Conservation (phyloP, 257 asterid genomes). For the Gardenia jasminoides region DNA sequence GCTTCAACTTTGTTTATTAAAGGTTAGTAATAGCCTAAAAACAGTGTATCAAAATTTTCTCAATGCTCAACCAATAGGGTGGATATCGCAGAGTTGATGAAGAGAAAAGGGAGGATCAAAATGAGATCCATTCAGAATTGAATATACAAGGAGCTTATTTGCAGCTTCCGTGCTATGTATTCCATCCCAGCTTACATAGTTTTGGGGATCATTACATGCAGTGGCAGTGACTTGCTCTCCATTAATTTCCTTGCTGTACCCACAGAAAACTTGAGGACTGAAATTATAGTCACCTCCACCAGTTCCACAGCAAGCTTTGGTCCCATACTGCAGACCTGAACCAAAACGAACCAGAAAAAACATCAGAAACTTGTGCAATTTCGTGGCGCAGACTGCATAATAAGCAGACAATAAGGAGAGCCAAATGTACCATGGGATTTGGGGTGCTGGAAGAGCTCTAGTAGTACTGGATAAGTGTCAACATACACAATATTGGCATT, state of each 20-base stretch:
- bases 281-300: conserved; percentile 70
- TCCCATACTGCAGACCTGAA: conserved; percentile 62
- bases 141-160: conserved; percentile 54
- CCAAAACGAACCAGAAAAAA: background rate
- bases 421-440: conserved; percentile 50
- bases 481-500: conserved; percentile 54
- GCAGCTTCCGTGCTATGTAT: conserved; percentile 86
- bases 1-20: background rate
- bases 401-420: background rate
- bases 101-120: conserved; percentile 54
- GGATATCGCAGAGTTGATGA: conserved; percentile 44
- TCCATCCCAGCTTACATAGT: conserved; percentile 77
- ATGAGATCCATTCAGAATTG: conserved; percentile 51
- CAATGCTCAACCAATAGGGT: conserved; percentile 38
- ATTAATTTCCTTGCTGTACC: conserved; percentile 42
- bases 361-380: background rate
- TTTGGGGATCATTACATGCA: conserved; percentile 63
- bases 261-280: conserved; percentile 46
- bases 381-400: no score
- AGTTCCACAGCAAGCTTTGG: conserved; percentile 75
- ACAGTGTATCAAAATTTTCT: no score
- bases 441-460: conserved; percentile 71
- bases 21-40: background rate
- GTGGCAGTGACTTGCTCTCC: conserved; percentile 36
- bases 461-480: conserved; percentile 57